phyloP scores from a whole-genome alignment of 1,284 basidiomycete species.

The Singerocomus rubriflavus region DNA sequence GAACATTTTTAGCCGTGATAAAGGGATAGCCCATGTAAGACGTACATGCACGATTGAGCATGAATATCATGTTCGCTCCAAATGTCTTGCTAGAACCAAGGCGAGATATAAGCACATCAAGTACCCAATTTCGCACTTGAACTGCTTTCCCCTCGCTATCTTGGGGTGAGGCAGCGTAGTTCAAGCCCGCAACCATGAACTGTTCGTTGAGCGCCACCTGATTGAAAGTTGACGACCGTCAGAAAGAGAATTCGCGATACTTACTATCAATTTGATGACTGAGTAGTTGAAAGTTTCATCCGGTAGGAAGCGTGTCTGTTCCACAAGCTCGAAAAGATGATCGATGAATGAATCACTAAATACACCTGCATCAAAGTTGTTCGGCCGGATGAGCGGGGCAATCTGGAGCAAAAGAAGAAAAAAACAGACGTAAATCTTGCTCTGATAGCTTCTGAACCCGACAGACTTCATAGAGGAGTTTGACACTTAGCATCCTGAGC shows the following conservation, averaged over 20 bases:
- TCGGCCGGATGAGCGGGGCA: conserved; percentile 2
- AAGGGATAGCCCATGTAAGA: conserved; percentile 15
- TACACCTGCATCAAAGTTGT: conserved; percentile 45
- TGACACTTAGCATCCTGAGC: conserved; percentile 67
- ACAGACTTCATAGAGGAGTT: conserved; percentile 87
- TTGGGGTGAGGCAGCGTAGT: conserved; percentile 24
- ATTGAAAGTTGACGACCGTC: conserved; percentile 1
- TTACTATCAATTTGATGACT: conserved; percentile 87
- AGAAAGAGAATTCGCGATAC: conserved; percentile 25
- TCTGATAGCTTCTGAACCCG: conserved; percentile 80
- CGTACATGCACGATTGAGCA: conserved; percentile 92
- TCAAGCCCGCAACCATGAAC: conserved; percentile 84
- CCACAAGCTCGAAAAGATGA: conserved; percentile 90
- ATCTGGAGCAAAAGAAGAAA: not conserved
- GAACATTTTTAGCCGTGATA: conserved; percentile 4
- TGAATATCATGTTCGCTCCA: conserved; percentile 98
- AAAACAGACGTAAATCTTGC: conserved; percentile 67
- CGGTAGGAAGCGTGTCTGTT: conserved; percentile 82
- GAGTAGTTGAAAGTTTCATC: conserved; percentile 95
- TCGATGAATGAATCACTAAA: conserved; percentile 88
- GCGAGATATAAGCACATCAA: conserved; percentile 81
- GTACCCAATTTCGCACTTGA: conserved; percentile 70
- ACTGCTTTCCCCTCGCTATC: conserved; percentile 23
- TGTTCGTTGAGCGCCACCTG: conserved; percentile 96
- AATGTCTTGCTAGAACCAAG: conserved; percentile 89